Evolutionary conservation across 495 filamentous ascomycete species (phyloP).

Genomic region (Immersiella caudata): DNA sequence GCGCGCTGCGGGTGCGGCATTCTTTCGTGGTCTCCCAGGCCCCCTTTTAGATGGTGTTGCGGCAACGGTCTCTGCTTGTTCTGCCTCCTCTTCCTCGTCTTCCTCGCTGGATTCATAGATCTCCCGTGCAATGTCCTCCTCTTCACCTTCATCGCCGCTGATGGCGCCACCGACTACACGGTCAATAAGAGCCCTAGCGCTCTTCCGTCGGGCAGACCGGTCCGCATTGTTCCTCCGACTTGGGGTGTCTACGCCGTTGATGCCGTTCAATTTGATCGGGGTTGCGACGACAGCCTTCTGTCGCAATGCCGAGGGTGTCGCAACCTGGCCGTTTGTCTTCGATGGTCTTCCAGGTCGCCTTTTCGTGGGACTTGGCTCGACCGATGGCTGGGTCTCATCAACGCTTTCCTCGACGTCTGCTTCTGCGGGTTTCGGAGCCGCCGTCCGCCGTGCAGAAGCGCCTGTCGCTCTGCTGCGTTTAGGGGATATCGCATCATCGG

Average conservation of each 20-base stretch:
- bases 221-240: conserved; percentile 69
- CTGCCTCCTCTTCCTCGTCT: conserved; percentile 45
- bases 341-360: conserved; percentile 33
- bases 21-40: conserved; percentile 35
- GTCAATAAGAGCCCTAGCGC: conserved; percentile 72
- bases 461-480: conserved; percentile 25
- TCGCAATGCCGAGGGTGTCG: conserved; percentile 38
- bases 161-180: conserved; percentile 61
- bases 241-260: conserved; percentile 51
- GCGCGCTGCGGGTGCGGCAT: conserved; percentile 35
- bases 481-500: conserved; percentile 30
- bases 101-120: conserved; percentile 64
- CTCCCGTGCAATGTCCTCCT: conserved; percentile 70
- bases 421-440: neutral
- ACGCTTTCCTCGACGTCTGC: conserved; percentile 10
- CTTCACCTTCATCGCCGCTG: conserved; percentile 77
- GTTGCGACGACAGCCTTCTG: conserved; percentile 39
- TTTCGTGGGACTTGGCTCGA: conserved; percentile 27
- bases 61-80: conserved; percentile 41
- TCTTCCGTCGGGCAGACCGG: conserved; percentile 84
- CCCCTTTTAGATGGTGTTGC: conserved; percentile 61
- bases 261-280: conserved; percentile 38
- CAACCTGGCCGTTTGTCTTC: conserved; percentile 25
- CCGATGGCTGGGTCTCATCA: neutral
- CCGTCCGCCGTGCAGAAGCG: neutral